A percentile compares a stretch with the other conserved stretches of the same genome.
phyloP scores from a whole-genome alignment of 805 yeast genomes.

The Metschnikowia lunata region DNA sequence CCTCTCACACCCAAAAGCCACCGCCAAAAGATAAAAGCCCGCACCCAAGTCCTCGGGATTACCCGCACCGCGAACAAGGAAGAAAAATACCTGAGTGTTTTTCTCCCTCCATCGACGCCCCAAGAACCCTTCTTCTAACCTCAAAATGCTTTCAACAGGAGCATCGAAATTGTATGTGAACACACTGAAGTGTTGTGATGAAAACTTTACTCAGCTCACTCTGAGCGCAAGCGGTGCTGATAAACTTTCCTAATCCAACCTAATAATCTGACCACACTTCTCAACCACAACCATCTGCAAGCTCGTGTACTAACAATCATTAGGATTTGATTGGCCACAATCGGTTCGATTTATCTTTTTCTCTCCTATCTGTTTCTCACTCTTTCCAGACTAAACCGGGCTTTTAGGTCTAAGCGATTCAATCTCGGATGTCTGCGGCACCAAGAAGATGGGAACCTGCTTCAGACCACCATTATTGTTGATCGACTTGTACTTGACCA shows the following conservation, averaged over 20 bases:
- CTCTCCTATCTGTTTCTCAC: not conserved
- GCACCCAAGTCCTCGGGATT: not conserved
- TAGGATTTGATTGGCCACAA: too few relatives aligned
- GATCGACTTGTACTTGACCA: slow-evolving; percentile 21
- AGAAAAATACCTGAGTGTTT: not conserved
- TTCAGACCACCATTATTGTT: slow-evolving; percentile 13
- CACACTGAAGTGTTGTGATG: slow-evolving; percentile 35
- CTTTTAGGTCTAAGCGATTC: slow-evolving; percentile 82
- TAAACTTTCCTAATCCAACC: slow-evolving; percentile 46
- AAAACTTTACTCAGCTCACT: slow-evolving; percentile 57
- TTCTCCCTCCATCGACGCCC: not conserved
- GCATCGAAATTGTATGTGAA: slow-evolving; percentile 5
- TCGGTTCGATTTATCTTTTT: not conserved
- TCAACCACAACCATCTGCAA: not conserved
- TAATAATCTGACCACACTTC: slow-evolving; percentile 26
- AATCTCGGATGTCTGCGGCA: slow-evolving; percentile 69
- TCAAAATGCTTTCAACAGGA: not conserved
- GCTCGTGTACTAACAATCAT: too few relatives aligned
- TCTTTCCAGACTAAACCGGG: slow-evolving; percentile 36
- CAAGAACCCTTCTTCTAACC: not conserved
- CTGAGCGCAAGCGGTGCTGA: slow-evolving; percentile 49
- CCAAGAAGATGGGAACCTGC: slow-evolving; percentile 45
- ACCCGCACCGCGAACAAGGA: slow-evolving; percentile 6
- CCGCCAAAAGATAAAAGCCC: not conserved
- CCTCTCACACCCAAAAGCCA: too few relatives aligned